These are phyloP conservation scores for Actinidia arguta DNA, from an alignment of 179 eudicot genomes.

Conservation along the genomic window DNA sequence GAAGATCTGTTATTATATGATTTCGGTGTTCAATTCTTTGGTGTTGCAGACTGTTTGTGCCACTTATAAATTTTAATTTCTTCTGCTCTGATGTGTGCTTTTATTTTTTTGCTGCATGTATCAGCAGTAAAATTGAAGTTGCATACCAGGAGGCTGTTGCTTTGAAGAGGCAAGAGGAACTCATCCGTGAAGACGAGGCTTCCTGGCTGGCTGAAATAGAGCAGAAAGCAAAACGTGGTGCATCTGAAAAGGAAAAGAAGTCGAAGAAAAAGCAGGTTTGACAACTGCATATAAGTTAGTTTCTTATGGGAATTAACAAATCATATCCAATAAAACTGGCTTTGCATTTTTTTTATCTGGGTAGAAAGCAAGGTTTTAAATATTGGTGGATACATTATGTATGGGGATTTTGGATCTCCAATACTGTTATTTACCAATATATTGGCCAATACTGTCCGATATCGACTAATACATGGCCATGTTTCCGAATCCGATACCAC, in stretches of 20 bases:
- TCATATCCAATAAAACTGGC: background rate
- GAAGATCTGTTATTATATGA: too few species aligned
- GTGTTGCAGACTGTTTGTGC: too few species aligned
- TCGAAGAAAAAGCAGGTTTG: slow-evolving; percentile 95
- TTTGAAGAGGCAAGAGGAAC: slow-evolving; percentile 95
- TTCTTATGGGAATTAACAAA: slow-evolving; percentile 5
- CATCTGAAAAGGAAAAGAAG: slow-evolving; percentile 78
- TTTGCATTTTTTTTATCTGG: background rate
- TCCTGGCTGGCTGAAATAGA: slow-evolving; percentile 85
- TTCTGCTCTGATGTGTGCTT: slow-evolving; percentile 4
- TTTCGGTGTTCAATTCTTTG: too few species aligned
- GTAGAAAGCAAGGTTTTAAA: background rate
- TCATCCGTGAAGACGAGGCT: slow-evolving; percentile 96
- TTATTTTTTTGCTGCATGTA: slow-evolving; percentile 11
- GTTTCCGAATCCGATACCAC: too few species aligned
- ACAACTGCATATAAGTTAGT: background rate
- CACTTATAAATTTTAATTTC: background rate
- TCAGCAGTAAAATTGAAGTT: slow-evolving; percentile 85
- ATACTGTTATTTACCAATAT: too few species aligned
- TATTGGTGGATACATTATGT: too few species aligned
- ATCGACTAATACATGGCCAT: too few species aligned
- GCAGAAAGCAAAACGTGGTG: slow-evolving; percentile 78
- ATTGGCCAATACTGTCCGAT: too few species aligned
- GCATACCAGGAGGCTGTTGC: slow-evolving; percentile 97
- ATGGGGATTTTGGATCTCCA: too few species aligned